phyloP scores from a whole-genome alignment of 2,329 filamentous ascomycete genomes.

The Monosporascus sp. region DNA sequence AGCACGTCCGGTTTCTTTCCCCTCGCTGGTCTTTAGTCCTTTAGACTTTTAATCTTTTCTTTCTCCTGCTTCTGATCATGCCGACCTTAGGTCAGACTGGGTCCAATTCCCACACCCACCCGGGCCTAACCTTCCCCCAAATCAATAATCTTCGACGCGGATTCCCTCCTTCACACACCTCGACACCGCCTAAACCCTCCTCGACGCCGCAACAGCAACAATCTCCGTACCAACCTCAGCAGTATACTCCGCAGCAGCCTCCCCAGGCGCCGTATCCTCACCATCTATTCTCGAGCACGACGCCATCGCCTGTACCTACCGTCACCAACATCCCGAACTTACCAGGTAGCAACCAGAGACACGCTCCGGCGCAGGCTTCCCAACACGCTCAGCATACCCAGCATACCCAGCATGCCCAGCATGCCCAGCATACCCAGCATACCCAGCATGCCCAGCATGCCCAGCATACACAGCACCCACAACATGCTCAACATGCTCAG shows the following conservation, averaged over 20 bases:
- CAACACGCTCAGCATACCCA: slow-evolving; percentile 33
- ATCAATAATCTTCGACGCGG: slow-evolving; percentile 42
- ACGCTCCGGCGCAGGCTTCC: slow-evolving; percentile 40
- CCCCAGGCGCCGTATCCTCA: slow-evolving; percentile 44
- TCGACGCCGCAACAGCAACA: slow-evolving; percentile 48
- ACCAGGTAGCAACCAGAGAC: slow-evolving; percentile 42
- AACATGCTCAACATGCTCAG: neutral
- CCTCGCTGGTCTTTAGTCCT: slow-evolving; percentile 9
- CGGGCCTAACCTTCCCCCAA: slow-evolving; percentile 49
- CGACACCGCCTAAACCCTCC: slow-evolving; percentile 50
- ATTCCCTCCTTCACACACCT: slow-evolving; percentile 43
- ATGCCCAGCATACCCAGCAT: neutral
- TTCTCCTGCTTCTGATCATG: slow-evolving; percentile 29
- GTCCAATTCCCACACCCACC: slow-evolving; percentile 42
- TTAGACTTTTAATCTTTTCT: slow-evolving; percentile 7
- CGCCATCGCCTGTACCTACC: slow-evolving; percentile 41
- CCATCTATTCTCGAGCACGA: slow-evolving; percentile 46
- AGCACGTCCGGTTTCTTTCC: slow-evolving; percentile 18
- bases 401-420: slow-evolving; percentile 1
- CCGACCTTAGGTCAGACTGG: slow-evolving; percentile 45
- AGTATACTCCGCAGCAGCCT: slow-evolving; percentile 48
- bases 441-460: neutral
- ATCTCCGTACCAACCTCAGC: slow-evolving; percentile 49
- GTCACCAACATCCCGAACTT: slow-evolving; percentile 45
- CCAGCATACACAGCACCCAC: slow-evolving; percentile 17